Conservation (phyloP, 1,284 basidiomycete species). For the Violaceomyces palustris region DNA sequence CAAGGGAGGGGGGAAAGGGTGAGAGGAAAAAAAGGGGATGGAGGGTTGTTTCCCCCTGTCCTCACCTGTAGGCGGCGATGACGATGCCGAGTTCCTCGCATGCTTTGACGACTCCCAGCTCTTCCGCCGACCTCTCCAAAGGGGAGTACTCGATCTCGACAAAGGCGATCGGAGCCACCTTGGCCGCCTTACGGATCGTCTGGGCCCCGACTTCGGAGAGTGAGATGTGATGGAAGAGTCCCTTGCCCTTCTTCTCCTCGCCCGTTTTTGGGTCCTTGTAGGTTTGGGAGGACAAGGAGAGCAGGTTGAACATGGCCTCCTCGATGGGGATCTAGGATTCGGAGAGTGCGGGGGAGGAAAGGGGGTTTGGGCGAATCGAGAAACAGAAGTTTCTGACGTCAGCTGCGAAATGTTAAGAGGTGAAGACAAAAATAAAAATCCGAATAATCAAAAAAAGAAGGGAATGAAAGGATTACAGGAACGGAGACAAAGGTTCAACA, state of each 20-base stretch:
- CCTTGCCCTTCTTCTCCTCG: constrained; percentile 23
- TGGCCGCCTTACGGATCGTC: constrained; percentile 30
- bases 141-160: constrained; percentile 66
- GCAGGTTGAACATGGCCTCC: constrained; percentile 33
- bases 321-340: constrained; percentile 9
- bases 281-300: constrained; percentile 14
- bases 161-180: constrained; percentile 56
- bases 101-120: constrained; percentile 52
- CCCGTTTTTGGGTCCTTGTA: constrained; percentile 15
- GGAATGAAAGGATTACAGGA: background rate
- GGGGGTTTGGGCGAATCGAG: too few species aligned
- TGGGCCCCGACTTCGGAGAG: constrained; percentile 39
- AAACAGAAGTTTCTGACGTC: too few species aligned
- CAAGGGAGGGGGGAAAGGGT: too few species aligned
- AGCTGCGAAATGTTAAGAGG: too few species aligned
- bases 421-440: too few species aligned
- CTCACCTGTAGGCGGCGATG: constrained; percentile 64
- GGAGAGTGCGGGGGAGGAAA: too few species aligned
- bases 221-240: constrained; percentile 40
- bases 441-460: too few species aligned
- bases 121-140: constrained; percentile 58
- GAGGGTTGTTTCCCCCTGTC: too few species aligned
- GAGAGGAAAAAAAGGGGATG: too few species aligned
- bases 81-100: constrained; percentile 58
- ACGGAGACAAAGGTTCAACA: background rate